Conservation (phyloP, 2,329 filamentous ascomycete genomes). For the Neophaeococcomyces aloes region DNA sequence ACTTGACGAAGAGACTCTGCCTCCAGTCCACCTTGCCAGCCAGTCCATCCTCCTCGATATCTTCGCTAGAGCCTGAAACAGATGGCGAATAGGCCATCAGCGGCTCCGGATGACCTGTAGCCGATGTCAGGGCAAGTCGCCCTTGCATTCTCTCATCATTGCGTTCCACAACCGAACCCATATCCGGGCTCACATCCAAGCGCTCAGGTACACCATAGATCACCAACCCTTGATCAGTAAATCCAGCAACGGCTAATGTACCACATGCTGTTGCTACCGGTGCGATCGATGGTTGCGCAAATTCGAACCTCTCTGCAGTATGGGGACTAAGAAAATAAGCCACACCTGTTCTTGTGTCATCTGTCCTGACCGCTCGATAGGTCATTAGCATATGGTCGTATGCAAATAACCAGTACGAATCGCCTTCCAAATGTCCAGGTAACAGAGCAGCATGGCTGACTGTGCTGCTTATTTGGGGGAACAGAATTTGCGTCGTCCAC, state of each 20-base stretch:
- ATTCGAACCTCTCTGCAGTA: slow-evolving; percentile 37
- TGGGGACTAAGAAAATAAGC: slow-evolving; percentile 67
- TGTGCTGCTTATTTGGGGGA: slow-evolving; percentile 67
- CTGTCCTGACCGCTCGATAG: slow-evolving; percentile 65
- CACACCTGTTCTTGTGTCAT: slow-evolving; percentile 63
- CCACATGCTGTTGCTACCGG: slow-evolving; percentile 60
- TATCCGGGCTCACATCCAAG: slow-evolving; percentile 44
- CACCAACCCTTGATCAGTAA: slow-evolving; percentile 63
- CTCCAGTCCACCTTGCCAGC: slow-evolving; percentile 45
- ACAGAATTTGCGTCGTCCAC: slow-evolving; percentile 79
- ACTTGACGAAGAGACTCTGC: slow-evolving; percentile 60
- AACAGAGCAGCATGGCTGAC: slow-evolving; percentile 68
- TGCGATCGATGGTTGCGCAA: slow-evolving; percentile 56
- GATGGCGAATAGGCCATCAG: slow-evolving; percentile 23
- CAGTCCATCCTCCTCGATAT: slow-evolving; percentile 25
- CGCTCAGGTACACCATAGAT: slow-evolving; percentile 68
- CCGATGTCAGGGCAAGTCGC: slow-evolving; percentile 16
- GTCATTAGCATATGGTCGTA: slow-evolving; percentile 68
- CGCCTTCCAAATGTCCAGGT: slow-evolving; percentile 38
- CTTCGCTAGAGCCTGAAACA: slow-evolving; percentile 20
- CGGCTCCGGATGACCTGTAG: slow-evolving; percentile 20
- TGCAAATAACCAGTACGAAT: slow-evolving; percentile 65
- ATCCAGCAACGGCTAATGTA: slow-evolving; percentile 63
- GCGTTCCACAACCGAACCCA: slow-evolving; percentile 21
- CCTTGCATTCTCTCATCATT: slow-evolving; percentile 17